Percentiles rank a stretch among this genome's conserved stretches.
phyloP scores from a whole-genome alignment of 148 eudicot genomes.

The Persicaria tinctoria region DNA sequence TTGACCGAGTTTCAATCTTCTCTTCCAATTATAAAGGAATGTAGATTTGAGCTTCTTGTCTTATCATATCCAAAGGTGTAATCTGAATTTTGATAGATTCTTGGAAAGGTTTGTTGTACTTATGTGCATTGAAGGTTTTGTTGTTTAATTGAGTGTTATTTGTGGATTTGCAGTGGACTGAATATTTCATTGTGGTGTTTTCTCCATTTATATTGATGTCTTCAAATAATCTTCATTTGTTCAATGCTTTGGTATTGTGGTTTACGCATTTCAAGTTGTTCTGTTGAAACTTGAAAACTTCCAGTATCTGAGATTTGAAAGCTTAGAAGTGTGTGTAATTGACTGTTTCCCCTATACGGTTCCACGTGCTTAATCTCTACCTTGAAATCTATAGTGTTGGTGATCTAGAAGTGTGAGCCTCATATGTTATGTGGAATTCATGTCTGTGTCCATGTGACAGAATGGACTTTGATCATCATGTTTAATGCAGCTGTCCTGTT shows the following conservation, averaged over 20 bases:
- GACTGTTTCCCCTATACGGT: neutral
- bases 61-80: neutral
- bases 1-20: neutral
- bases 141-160: too few relatives aligned
- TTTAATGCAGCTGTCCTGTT: slow-evolving; percentile 7
- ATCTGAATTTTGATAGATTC: neutral
- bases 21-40: neutral
- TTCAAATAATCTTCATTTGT: neutral
- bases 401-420: neutral
- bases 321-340: neutral
- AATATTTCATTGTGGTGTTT: neutral
- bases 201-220: neutral
- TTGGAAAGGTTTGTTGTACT: neutral
- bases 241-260: neutral
- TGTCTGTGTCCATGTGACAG: neutral
- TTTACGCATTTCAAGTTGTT: neutral
- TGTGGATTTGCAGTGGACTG: too few relatives aligned
- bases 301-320: neutral
- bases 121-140: neutral
- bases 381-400: neutral
- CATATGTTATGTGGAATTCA: neutral
- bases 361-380: neutral
- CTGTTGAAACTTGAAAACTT: neutral
- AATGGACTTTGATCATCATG: neutral
- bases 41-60: neutral